Conservation (phyloP, 1,284 basidiomycete species). For the Cryptococcus sp. region DNA sequence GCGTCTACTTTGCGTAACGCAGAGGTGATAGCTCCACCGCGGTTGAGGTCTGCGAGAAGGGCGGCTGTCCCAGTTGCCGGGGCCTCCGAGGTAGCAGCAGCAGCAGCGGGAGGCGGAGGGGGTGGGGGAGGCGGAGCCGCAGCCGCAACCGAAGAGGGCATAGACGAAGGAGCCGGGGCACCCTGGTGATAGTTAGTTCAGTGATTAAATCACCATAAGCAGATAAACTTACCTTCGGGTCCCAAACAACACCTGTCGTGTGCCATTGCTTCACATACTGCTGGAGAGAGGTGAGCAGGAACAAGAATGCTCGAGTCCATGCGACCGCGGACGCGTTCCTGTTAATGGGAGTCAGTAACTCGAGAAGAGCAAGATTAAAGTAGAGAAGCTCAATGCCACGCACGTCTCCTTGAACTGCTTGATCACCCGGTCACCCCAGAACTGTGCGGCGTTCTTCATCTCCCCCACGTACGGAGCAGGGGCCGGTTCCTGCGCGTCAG, state of each 20-base stretch:
- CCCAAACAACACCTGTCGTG: conserved; percentile 86
- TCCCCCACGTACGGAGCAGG: conserved; percentile 81
- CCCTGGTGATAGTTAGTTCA: conserved; percentile 56
- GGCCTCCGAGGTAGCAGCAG: conserved; percentile 47
- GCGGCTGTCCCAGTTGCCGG: conserved; percentile 63
- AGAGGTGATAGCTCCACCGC: conserved; percentile 85
- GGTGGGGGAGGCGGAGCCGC: conserved; percentile 59
- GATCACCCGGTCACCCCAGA: conserved; percentile 87
- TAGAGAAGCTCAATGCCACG: conserved; percentile 29
- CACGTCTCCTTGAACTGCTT: conserved; percentile 92
- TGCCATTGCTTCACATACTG: conserved; percentile 85
- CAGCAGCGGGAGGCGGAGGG: conserved; percentile 57
- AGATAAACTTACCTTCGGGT: conserved; percentile 66
- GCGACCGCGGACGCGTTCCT: conserved; percentile 86
- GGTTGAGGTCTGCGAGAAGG: conserved; percentile 90
- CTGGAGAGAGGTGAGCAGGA: conserved; percentile 71
- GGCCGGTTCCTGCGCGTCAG: conserved; percentile 61
- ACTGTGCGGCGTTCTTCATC: conserved; percentile 81
- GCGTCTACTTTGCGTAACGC: conserved; percentile 89
- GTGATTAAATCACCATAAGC: too few species aligned
- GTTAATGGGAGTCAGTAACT: conserved; percentile 4
- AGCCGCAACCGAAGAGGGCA: conserved; percentile 44
- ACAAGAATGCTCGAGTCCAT: conserved; percentile 76
- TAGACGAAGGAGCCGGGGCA: conserved; percentile 60
- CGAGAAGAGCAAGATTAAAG: not conserved